phyloP scores from a whole-genome alignment of 805 yeast species.

The Scheffersomyces lignosus region DNA sequence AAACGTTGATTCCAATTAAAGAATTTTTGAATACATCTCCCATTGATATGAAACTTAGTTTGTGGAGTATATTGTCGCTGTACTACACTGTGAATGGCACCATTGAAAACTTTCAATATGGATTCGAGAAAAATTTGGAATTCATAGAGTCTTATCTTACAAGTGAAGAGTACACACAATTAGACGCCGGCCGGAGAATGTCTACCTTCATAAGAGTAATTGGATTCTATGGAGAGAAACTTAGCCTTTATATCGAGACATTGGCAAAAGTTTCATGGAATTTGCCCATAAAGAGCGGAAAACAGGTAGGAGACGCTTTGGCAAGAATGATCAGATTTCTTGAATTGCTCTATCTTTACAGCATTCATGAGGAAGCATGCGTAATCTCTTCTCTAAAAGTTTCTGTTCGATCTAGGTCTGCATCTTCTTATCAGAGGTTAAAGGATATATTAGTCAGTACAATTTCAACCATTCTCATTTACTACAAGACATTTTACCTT shows the following conservation, averaged over 20 bases:
- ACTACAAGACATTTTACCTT: slow-evolving; percentile 23
- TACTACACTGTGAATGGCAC: slow-evolving; percentile 40
- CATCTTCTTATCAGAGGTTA: slow-evolving; percentile 42
- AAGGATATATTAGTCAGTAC: slow-evolving; percentile 45
- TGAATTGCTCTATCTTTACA: slow-evolving; percentile 47
- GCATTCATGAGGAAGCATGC: slow-evolving; percentile 55
- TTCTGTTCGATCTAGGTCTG: slow-evolving; percentile 45
- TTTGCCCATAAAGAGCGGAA: slow-evolving; percentile 6
- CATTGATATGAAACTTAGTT: slow-evolving; percentile 60
- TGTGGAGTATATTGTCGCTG: slow-evolving; percentile 74
- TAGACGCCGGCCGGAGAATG: slow-evolving; percentile 32
- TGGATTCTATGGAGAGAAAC: slow-evolving; percentile 54
- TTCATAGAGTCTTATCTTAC: slow-evolving; percentile 41
- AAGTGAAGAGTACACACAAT: slow-evolving; percentile 14
- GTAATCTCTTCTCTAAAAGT: slow-evolving; percentile 32
- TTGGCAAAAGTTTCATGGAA: slow-evolving; percentile 36
- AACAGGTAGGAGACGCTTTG: slow-evolving; percentile 12
- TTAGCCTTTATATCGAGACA: slow-evolving; percentile 33
- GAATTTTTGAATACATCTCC: slow-evolving; percentile 64
- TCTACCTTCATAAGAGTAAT: slow-evolving; percentile 48
- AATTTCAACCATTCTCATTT: slow-evolving; percentile 37
- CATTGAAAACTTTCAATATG: slow-evolving; percentile 39
- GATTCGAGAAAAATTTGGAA: slow-evolving; percentile 53
- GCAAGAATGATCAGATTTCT: slow-evolving; percentile 28
- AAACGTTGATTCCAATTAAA: slow-evolving; percentile 49